Percentiles rank a stretch among this genome's conserved stretches.
Conservation (phyloP, 345 rosid species). For the Mercurialis annua region DNA sequence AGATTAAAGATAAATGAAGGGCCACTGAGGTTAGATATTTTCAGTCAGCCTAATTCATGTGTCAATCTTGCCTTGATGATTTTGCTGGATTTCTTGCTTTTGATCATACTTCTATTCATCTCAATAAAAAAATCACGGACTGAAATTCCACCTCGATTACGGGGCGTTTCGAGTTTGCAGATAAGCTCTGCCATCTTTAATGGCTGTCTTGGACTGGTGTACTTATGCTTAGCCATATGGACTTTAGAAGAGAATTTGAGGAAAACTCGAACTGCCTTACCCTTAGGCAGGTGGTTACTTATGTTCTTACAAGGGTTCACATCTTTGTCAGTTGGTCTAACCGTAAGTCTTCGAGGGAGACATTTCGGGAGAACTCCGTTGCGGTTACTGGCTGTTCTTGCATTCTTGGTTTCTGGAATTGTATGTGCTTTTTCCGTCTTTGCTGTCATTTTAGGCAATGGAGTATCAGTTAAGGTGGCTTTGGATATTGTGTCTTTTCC, state of each 20-base stretch:
- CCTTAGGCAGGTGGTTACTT: conserved; percentile 48
- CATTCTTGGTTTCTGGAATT: conserved; percentile 47
- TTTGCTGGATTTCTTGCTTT: conserved; percentile 49
- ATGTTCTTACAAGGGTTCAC: conserved; percentile 56
- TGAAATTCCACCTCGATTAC: conserved; percentile 24
- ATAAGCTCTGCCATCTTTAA: conserved; percentile 48
- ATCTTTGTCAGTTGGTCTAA: conserved; percentile 53
- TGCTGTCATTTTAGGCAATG: conserved; percentile 31
- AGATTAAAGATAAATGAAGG: conserved; percentile 19
- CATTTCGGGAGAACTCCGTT: conserved; percentile 32
- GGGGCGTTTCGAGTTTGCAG: conserved; percentile 36
- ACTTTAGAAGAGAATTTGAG: conserved; percentile 50
- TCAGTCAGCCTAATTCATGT: conserved; percentile 45
- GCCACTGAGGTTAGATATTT: conserved; percentile 20
- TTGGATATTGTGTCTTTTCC: conserved; percentile 57
- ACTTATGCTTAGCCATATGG: conserved; percentile 59
- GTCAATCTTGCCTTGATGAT: conserved; percentile 44
- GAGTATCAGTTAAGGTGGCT: conserved; percentile 22
- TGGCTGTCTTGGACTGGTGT: conserved; percentile 55
- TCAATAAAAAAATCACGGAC: conserved; percentile 38
- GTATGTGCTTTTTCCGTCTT: conserved; percentile 43
- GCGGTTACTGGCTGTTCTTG: conserved; percentile 46
- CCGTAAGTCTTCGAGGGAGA: conserved; percentile 41
- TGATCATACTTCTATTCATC: conserved; percentile 41
- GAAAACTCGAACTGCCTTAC: conserved; percentile 34